Conservation (phyloP, 495 filamentous ascomycete species). For the Penicillium cinerascens region DNA sequence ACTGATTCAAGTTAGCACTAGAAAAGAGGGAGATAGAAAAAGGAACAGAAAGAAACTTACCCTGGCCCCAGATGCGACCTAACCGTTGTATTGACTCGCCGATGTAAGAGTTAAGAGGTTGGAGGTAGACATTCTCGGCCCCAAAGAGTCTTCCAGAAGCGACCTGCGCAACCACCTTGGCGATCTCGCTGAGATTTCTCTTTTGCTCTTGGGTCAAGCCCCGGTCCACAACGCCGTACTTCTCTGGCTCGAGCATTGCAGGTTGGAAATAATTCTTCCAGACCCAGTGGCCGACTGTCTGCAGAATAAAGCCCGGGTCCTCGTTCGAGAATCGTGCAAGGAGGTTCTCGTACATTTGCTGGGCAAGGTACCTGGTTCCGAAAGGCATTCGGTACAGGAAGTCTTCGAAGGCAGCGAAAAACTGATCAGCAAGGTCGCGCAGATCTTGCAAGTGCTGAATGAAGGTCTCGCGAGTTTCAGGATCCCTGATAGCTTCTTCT, state of each 20-base stretch:
- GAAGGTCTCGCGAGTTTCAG: slow-evolving; percentile 86
- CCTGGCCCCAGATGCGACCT: slow-evolving; percentile 65
- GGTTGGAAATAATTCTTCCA: slow-evolving; percentile 94
- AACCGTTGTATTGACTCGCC: slow-evolving; percentile 80
- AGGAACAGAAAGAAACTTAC: slow-evolving; percentile 37
- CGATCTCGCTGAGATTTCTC: slow-evolving; percentile 84
- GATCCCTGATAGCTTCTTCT: slow-evolving; percentile 89
- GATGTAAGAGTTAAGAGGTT: slow-evolving; percentile 88
- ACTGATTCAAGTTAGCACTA: slow-evolving; percentile 47
- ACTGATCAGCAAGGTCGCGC: slow-evolving; percentile 87
- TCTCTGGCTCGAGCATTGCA: slow-evolving; percentile 80
- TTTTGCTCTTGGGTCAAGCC: slow-evolving; percentile 86
- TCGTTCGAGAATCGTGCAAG: slow-evolving; percentile 74
- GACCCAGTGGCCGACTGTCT: slow-evolving; percentile 82
- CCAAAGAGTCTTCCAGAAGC: slow-evolving; percentile 83
- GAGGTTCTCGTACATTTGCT: slow-evolving; percentile 78
- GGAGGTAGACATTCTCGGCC: slow-evolving; percentile 90
- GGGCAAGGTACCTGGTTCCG: slow-evolving; percentile 83
- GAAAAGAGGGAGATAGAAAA: neutral
- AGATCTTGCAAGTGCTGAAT: slow-evolving; percentile 92
- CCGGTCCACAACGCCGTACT: slow-evolving; percentile 83
- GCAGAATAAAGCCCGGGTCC: slow-evolving; percentile 70
- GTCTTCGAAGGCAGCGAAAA: slow-evolving; percentile 77
- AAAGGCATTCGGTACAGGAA: slow-evolving; percentile 86
- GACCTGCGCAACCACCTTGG: slow-evolving; percentile 86